Conservation (phyloP, 768 basidiomycete species). For the Leucocoprinus birnbaumii region DNA sequence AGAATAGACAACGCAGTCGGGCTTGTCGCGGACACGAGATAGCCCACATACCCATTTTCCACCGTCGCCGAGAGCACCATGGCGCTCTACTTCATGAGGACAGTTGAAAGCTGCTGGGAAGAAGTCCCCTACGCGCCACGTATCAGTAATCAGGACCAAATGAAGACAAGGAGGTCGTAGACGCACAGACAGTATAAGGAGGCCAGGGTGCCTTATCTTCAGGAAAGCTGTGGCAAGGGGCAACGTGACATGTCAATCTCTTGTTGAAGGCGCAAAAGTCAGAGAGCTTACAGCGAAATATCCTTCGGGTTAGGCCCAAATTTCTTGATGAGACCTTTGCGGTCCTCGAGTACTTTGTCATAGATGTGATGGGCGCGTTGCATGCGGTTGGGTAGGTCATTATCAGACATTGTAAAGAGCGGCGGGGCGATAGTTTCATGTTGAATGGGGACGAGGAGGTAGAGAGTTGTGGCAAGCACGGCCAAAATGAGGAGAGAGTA, state of each 20-base stretch:
- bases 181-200: conserved; percentile 56
- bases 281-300: conserved; percentile 39
- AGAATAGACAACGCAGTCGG: conserved; percentile 58
- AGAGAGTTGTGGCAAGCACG: conserved; percentile 41
- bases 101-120: conserved; percentile 51
- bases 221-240: conserved; percentile 40
- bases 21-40: conserved; percentile 49
- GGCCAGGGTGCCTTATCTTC: conserved; percentile 51
- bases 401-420: conserved; percentile 23
- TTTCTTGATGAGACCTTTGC: conserved; percentile 47
- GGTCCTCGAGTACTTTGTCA: conserved; percentile 33
- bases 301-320: conserved; percentile 51
- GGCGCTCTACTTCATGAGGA: conserved; percentile 45
- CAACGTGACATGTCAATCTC: conserved; percentile 6
- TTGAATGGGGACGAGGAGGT: conserved; percentile 40
- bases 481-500: conserved; percentile 43
- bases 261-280: too few species aligned
- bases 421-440: conserved; percentile 17
- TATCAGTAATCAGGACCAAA: not conserved
- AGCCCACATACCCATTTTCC: conserved; percentile 73
- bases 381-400: conserved; percentile 35
- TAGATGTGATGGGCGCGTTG: conserved; percentile 45
- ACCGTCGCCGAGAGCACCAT: conserved; percentile 59
- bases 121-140: conserved; percentile 43
- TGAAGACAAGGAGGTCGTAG: not conserved